Percentiles rank a stretch among this genome's conserved stretches.
Evolutionary conservation across 2,329 filamentous ascomycete genomes (phyloP).

Genomic region (Cadophora malorum): DNA sequence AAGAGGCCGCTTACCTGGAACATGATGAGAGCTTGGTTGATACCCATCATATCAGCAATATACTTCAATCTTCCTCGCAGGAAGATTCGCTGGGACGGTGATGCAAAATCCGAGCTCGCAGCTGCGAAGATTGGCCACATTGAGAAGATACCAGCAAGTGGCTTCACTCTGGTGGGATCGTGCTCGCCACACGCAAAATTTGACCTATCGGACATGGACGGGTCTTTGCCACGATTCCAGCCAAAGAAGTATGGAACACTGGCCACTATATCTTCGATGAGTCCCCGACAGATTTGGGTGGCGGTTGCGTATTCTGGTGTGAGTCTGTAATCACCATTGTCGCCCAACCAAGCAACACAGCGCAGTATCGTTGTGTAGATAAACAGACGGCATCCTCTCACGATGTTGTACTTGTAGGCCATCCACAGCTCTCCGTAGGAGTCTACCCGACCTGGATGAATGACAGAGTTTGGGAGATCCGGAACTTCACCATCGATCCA

Average conservation of each 20-base stretch:
- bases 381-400: constrained; percentile 59
- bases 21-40: constrained; percentile 37
- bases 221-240: constrained; percentile 55
- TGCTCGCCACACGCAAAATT: constrained; percentile 58
- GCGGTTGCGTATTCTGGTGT: constrained; percentile 65
- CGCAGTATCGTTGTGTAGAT: constrained; percentile 62
- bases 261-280: constrained; percentile 64
- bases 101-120: constrained; percentile 36
- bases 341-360: constrained; percentile 63
- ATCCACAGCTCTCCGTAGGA: constrained; percentile 65
- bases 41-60: constrained; percentile 36
- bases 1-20: constrained; percentile 27
- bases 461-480: constrained; percentile 58
- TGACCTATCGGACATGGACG: constrained; percentile 48
- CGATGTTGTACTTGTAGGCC: constrained; percentile 62
- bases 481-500: constrained; percentile 60
- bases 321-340: constrained; percentile 65
- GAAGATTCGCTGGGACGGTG: constrained; percentile 34
- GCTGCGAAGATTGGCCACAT: constrained; percentile 40
- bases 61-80: constrained; percentile 35
- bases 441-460: constrained; percentile 65
- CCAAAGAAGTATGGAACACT: constrained; percentile 66
- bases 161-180: constrained; percentile 29
- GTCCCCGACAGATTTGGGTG: constrained; percentile 55
- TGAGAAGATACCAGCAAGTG: constrained; percentile 35